These are phyloP conservation scores for Macroventuria anomochaeta DNA, from an alignment of 2,329 filamentous ascomycete species.

Conservation along the genomic window DNA sequence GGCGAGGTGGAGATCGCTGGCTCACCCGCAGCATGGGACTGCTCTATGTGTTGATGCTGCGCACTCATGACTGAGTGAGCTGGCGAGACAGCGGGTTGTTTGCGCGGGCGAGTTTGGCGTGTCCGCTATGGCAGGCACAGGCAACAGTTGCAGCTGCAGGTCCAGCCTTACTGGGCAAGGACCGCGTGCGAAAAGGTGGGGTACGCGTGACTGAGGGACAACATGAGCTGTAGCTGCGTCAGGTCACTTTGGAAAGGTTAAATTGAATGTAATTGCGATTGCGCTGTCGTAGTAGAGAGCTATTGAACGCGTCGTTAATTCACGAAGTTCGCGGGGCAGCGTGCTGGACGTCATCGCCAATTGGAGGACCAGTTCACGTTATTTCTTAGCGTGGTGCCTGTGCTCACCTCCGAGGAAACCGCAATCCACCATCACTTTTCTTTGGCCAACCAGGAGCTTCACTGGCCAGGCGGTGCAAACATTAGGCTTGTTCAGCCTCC, in stretches of 20 bases:
- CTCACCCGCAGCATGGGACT: slow-evolving; percentile 42
- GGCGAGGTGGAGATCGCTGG: slow-evolving; percentile 32
- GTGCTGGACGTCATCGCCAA: slow-evolving; percentile 14
- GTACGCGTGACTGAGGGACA: slow-evolving; percentile 24
- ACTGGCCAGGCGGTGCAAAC: neutral
- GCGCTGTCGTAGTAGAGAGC: slow-evolving; percentile 84
- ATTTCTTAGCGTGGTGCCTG: neutral
- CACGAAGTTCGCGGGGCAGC: slow-evolving; percentile 17
- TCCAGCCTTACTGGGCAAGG: slow-evolving; percentile 33
- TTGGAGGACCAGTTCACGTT: slow-evolving; percentile 9
- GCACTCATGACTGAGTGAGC: slow-evolving; percentile 42
- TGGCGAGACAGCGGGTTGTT: slow-evolving; percentile 17
- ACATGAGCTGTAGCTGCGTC: slow-evolving; percentile 35
- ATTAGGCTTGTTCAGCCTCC: neutral
- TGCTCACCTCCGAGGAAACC: slow-evolving; percentile 12
- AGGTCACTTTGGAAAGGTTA: slow-evolving; percentile 2
- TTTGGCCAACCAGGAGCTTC: neutral
- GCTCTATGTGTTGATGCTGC: slow-evolving; percentile 43
- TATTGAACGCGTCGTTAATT: slow-evolving; percentile 21
- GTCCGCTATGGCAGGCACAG: slow-evolving; percentile 27
- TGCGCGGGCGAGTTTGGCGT: slow-evolving; percentile 25
- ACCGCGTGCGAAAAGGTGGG: slow-evolving; percentile 29
- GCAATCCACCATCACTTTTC: neutral
- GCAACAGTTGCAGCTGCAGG: slow-evolving; percentile 29
- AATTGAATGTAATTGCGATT: slow-evolving; percentile 56